Base-by-base conservation (phyloP, 352 stramenopile species). In the Pythium aristosporum region DNA sequence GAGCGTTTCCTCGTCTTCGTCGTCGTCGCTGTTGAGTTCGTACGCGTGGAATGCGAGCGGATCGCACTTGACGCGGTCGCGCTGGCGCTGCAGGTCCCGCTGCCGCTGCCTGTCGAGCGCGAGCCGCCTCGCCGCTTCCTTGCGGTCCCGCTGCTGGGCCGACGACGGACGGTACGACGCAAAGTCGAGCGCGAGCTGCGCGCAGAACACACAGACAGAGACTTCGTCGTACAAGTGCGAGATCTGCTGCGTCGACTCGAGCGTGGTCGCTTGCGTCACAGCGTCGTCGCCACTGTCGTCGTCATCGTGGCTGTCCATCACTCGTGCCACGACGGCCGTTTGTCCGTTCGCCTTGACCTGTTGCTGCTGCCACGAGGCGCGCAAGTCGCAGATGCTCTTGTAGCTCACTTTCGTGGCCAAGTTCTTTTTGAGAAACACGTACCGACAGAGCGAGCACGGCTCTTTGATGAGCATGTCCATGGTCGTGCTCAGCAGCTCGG, bases 311-410 rank as follows among this genome's bases (percentile, higher is more conserved):
- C n/a, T n/a, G n/a, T n/a, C n/a, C n/a, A n/a, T n/a, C n/a, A n/a
- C n/a, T n/a, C n/a, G n/a, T n/a, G 12, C 36, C 36, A 41, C 36
- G 7, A 12, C 36, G 7, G 7, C 36, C 12, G 12, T 41, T 41
- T 41, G 7, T 41, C 12, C 12, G 7, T 41, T 12, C 36, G 7
- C 36, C 2, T 21, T 21, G 37, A 32, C 37, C 41, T 63, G 16
- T 16, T 58, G 56, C 23, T 56, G 57, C 16, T n/a, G 39, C 80
- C 80, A 89, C 3, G 67, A 82, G 5, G 69, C 67, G 3, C 76
- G 71, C 25, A 89, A 54, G 56, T 89, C 77, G 28, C 70, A 67
- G n/a, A 89, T 85, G 53, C 77, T 83, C 49, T 89, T 89, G 65
- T 77, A 84, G 0, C 75, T 82, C n/a, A 89, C 80, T 53, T 76